Evolutionary conservation across 1,284 basidiomycete genomes (phyloP), one percentile per base, ranked within the genome.

Genomic region (Porogramme epimiltina): DNA sequence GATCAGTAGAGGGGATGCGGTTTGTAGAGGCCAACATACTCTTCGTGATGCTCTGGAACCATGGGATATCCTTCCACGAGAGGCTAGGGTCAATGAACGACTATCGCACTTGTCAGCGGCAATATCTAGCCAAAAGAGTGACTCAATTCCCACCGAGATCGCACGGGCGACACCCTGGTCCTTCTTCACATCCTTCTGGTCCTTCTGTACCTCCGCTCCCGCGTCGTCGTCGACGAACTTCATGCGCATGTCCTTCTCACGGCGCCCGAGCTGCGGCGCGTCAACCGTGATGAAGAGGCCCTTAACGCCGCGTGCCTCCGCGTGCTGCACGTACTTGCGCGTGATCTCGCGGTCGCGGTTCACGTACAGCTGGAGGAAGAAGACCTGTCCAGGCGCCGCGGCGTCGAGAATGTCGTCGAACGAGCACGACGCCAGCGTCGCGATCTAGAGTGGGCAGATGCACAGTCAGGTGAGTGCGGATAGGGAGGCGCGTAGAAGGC

Each of bases 221-320:
- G 64, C 64, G 39, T 55, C 59, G 46, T 65, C 66, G 41, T 59
- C 66, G 31, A 66, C 93, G 58, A 95, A 95, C 69, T 95, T 96
- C 80, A 92, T 92, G 36, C 95, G 80, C 95, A 98, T 97, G 66
- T 98, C 95, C 84, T 67, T 91, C 72, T 95, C 93, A 51, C 93
- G 82, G 23, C 93, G 81, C 42, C 93, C 94, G 18, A 96, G 83
- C 66, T 95, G 93, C 3, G 94, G 94, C 2, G 94, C 93, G 66
- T 97, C 93, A 24, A 96, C 93, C 2, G 93, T 96, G 65, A 95
- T 93, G 70, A 95, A 95, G n/a, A 95, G 74, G 5, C 77, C 89
- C 68, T 94, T 94, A 68, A 95, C 80, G 13, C 93, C 93, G 3
- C 91, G 81, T 54, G 80, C 72, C 66, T 92, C 91, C 1, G 93